Evolutionary conservation across 176 grass and related monocot genomes (phyloP), one percentile per base, ranked within the genome.

Genomic region (Eremochloa ophiuroides): DNA sequence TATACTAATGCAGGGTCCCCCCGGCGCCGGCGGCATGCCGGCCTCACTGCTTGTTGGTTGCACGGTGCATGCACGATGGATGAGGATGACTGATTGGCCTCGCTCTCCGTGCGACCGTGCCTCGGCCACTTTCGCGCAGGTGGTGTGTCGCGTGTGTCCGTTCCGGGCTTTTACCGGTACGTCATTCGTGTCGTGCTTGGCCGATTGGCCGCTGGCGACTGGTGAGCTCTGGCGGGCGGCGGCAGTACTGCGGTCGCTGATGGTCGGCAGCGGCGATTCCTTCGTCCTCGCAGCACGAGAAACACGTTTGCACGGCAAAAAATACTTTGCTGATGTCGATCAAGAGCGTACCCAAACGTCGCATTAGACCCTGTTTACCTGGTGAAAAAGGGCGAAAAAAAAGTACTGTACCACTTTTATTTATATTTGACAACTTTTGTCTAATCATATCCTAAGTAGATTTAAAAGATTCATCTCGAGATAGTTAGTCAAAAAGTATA

Each of bases 21-120:
- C 33, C 33, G 33, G 33, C n/a, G n/a, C n/a, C n/a, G n/a, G n/a
- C n/a, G n/a, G n/a, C n/a, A n/a, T n/a, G n/a, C n/a, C n/a, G 62
- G 16, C 31, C 62, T 20, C 7, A 8, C 30, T 15, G 1, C 29
- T n/a, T 3, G 11, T 3, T 31, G 61, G 2, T 11, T 69, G 67
- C 68, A 71, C 13, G 68, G 39, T 74, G 28, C 76, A 27, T 25
- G 75, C 66, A 59, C 5, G 67, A 72, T 51, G 84, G 67, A 51
- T 30, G 84, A 23, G 28, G 8, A 17, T 40, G 20, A 28, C 80
- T 41, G 50, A 43, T 20, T 77, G 73, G 60, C 10, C 34, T 66
- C 63, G 63, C 30, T 17, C 30, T 10, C 77, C 8, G 22, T n/a
- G n/a, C n/a, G n/a, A n/a, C n/a, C n/a, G n/a, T n/a, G n/a, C n/a